Evolutionary conservation across 805 yeast genomes (phyloP).

Genomic region (Suhomyces pyralidae): DNA sequence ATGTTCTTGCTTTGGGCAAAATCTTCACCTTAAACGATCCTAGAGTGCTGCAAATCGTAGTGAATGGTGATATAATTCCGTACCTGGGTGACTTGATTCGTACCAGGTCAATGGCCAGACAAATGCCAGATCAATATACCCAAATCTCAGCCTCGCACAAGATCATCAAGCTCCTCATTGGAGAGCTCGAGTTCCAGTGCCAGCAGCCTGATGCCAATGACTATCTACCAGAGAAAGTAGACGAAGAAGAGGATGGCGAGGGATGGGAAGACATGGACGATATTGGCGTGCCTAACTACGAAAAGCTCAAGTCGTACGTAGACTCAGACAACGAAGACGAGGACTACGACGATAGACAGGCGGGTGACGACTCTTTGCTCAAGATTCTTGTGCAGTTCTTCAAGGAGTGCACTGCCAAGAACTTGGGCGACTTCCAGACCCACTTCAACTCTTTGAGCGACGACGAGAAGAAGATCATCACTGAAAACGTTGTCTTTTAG

Average conservation of each 20-base stretch:
- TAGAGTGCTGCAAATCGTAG: constrained; percentile 49
- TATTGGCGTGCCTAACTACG: constrained; percentile 59
- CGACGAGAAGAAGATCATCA: constrained; percentile 50
- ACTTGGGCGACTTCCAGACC: constrained; percentile 49
- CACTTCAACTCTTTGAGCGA: constrained; percentile 50
- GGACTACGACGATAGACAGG: constrained; percentile 23
- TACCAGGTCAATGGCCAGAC: constrained; percentile 80
- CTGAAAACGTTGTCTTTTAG: constrained; percentile 45
- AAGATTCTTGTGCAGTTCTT: constrained; percentile 50
- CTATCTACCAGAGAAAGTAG: constrained; percentile 22
- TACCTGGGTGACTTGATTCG: constrained; percentile 62
- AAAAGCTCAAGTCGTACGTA: constrained; percentile 58
- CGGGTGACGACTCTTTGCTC: constrained; percentile 34
- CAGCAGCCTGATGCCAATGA: constrained; percentile 47
- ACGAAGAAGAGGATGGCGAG: constrained; percentile 36
- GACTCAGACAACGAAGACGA: constrained; percentile 43
- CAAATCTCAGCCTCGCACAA: constrained; percentile 67
- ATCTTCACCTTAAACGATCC: constrained; percentile 59
- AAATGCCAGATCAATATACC: constrained; percentile 59
- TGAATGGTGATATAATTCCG: constrained; percentile 75
- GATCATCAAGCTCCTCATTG: constrained; percentile 65
- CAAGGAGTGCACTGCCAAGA: constrained; percentile 50
- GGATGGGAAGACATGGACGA: constrained; percentile 82
- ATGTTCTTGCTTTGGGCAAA: constrained; percentile 67
- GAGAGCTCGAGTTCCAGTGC: constrained; percentile 66